A percentile compares a stretch with the other conserved stretches of the same genome.
phyloP scores from a whole-genome alignment of 1,284 basidiomycete species.

The Athelia sp. region DNA sequence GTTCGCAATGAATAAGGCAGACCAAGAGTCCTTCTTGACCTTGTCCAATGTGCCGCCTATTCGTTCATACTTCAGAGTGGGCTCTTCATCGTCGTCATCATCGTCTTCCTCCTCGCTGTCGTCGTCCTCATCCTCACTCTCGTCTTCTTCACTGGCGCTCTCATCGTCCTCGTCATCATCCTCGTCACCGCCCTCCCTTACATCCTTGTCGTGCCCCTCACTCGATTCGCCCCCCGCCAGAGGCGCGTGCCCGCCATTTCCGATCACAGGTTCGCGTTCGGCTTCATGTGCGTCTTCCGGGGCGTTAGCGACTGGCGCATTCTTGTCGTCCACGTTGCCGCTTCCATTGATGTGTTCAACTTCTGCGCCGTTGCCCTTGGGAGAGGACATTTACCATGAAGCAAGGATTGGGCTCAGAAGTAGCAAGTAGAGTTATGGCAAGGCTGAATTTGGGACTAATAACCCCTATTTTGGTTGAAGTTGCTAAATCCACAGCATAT shows the following conservation, averaged over 20 bases:
- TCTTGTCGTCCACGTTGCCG: too few species aligned
- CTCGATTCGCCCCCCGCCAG: constrained; percentile 50
- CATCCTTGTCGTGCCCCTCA: not conserved
- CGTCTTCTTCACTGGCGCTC: constrained; percentile 24
- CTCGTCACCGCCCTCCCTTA: constrained; percentile 12
- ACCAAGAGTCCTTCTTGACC: constrained; percentile 84
- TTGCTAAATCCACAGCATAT: too few species aligned
- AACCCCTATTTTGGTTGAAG: too few species aligned
- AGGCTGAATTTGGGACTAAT: too few species aligned
- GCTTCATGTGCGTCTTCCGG: constrained; percentile 27
- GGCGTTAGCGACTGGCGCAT: not conserved
- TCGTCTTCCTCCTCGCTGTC: constrained; percentile 43
- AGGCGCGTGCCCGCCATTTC: constrained; percentile 68
- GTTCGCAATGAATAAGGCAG: constrained; percentile 74
- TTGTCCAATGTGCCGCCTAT: constrained; percentile 73
- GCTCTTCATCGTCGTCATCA: constrained; percentile 71
- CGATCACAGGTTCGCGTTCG: constrained; percentile 59
- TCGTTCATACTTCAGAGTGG: constrained; percentile 86
- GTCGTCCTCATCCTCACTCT: constrained; percentile 37
- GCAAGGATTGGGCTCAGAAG: too few species aligned
- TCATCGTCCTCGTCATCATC: constrained; percentile 22
- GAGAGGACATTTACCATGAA: too few species aligned
- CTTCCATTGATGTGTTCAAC: too few species aligned
- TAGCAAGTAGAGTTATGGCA: too few species aligned
- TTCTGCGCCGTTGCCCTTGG: too few species aligned